Evolutionary conservation across 1,284 basidiomycete species (phyloP).

Genomic region (Trametes versicolor): DNA sequence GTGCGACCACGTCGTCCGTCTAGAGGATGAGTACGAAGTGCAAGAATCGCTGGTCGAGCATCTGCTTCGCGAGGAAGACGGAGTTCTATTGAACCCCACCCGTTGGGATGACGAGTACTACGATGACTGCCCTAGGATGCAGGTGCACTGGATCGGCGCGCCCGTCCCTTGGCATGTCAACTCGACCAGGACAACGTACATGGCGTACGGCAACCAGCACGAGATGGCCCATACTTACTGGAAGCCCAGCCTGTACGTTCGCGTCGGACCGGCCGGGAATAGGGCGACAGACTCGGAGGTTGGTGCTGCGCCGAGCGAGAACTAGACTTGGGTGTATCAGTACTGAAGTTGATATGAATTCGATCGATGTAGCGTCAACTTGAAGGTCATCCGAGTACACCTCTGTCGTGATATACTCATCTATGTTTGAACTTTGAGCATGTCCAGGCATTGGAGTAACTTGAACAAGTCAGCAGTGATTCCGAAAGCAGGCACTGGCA

Average conservation of each 20-base stretch:
- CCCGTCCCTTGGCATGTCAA: conserved; percentile 12
- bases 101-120: not conserved
- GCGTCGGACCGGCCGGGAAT: conserved; percentile 18
- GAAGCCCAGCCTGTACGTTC: conserved; percentile 32
- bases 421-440: no score
- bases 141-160: conserved; percentile 33
- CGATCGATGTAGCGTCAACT: no score
- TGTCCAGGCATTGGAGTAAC: no score
- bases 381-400: no score
- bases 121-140: not conserved
- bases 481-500: no score
- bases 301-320: no score
- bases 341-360: no score
- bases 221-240: conserved; percentile 27
- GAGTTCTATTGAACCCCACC: not conserved
- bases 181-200: conserved; percentile 18
- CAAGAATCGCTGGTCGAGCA: not conserved
- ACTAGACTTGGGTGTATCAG: no score
- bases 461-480: no score
- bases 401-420: no score
- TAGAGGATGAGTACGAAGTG: not conserved
- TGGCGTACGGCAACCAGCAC: conserved; percentile 36
- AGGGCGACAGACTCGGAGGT: not conserved
- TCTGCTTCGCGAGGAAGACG: conserved; percentile 2
- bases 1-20: conserved; percentile 13